Percentiles rank a stretch among this genome's conserved stretches.
phyloP scores from a whole-genome alignment of 805 yeast species.

The Metschnikowia borealis region DNA sequence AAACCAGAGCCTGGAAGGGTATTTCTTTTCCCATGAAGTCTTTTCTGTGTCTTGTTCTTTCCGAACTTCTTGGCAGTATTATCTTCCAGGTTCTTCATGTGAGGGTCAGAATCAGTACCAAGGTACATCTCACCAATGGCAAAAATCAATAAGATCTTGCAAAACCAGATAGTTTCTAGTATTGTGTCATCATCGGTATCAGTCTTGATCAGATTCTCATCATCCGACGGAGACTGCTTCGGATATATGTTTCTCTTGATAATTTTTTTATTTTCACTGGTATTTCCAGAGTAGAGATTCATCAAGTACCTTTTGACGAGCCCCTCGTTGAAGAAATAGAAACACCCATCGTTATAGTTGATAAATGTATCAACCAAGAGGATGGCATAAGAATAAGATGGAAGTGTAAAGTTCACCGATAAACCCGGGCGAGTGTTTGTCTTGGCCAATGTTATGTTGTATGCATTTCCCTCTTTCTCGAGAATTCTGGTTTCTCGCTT shows the following conservation, averaged over 20 bases:
- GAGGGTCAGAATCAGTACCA: constrained; percentile 66
- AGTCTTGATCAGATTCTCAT: constrained; percentile 40
- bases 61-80: constrained; percentile 14
- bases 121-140: constrained; percentile 81
- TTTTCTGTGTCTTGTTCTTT: constrained; percentile 17
- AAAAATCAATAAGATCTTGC: constrained; percentile 67
- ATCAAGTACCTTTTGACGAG: constrained; percentile 62
- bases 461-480: constrained; percentile 75
- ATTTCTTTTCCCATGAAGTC: constrained; percentile 20
- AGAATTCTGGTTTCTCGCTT: constrained; percentile 52
- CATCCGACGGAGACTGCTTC: constrained; percentile 24
- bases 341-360: constrained; percentile 79
- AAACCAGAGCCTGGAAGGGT: constrained; percentile 76
- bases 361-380: constrained; percentile 70
- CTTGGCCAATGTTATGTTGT: constrained; percentile 62
- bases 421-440: constrained; percentile 66
- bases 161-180: constrained; percentile 75
- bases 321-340: constrained; percentile 81
- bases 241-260: constrained; percentile 31
- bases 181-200: constrained; percentile 52
- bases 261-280: constrained; percentile 35
- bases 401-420: constrained; percentile 66
- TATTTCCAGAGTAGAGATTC: constrained; percentile 54
- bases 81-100: constrained; percentile 42
- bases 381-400: constrained; percentile 74